A percentile compares a stretch with the other conserved stretches of the same genome.
Conservation (phyloP, 164 flowering plant genomes). For the Buxus sempervirens region DNA sequence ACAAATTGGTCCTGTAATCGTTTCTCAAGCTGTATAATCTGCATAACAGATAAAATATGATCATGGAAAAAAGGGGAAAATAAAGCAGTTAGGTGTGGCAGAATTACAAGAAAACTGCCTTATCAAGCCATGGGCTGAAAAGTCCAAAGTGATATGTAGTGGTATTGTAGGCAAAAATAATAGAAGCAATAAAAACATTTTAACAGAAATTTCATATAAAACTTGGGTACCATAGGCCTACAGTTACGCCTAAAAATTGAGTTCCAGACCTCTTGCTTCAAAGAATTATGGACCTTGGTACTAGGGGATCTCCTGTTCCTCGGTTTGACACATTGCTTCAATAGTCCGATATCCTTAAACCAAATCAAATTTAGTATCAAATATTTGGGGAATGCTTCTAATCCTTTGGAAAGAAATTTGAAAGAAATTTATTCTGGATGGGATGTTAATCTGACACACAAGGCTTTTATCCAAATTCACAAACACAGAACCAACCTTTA, state of each 20-base stretch:
- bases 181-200: no score
- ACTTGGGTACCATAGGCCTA: neutral
- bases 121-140: neutral
- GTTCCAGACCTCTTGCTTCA: conserved; percentile 79
- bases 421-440: neutral
- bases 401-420: no score
- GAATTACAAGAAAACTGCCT: neutral
- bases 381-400: neutral
- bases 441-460: neutral
- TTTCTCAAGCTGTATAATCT: conserved; percentile 67
- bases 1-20: conserved; percentile 54
- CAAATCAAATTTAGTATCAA: conserved; percentile 11
- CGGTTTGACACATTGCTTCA: conserved; percentile 19
- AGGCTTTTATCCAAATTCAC: conserved; percentile 8
- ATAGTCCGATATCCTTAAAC: conserved; percentile 44
- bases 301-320: conserved; percentile 39
- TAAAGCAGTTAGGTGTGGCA: conserved; percentile 1
- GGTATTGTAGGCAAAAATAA: no score
- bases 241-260: neutral
- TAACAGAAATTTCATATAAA: no score
- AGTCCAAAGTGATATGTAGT: neutral
- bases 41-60: conserved; percentile 11
- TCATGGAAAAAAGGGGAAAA: neutral
- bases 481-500: neutral
- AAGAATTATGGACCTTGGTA: conserved; percentile 37